Evolutionary conservation across 148 eudicot genomes (phyloP).

Genomic region (Pharnaceum exiguum): DNA sequence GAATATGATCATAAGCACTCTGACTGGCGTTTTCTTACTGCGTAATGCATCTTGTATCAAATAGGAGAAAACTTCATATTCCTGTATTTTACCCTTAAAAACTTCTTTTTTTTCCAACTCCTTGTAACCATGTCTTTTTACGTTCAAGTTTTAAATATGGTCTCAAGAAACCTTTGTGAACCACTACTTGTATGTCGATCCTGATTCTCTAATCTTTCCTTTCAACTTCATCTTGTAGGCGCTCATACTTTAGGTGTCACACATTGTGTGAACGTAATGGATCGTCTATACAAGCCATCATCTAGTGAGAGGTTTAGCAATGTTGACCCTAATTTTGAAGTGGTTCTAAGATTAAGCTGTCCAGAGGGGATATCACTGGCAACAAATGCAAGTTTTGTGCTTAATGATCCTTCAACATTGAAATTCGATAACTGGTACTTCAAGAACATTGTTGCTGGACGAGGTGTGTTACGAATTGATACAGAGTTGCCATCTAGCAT

Average conservation of each 20-base stretch:
- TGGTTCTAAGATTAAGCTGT: slow-evolving; percentile 16
- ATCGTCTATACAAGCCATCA: slow-evolving; percentile 22
- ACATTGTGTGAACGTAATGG: slow-evolving; percentile 25
- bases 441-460: slow-evolving; percentile 21
- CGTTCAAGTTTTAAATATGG: too few relatives aligned
- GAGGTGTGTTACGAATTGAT: slow-evolving; percentile 25
- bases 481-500: slow-evolving; percentile 17
- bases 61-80: too few relatives aligned
- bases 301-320: not conserved
- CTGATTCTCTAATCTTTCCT: not conserved
- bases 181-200: not conserved
- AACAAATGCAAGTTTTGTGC: slow-evolving; percentile 19
- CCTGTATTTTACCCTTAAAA: too few relatives aligned
- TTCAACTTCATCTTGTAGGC: slow-evolving; percentile 18
- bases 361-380: slow-evolving; percentile 11
- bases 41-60: too few relatives aligned
- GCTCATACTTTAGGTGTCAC: slow-evolving; percentile 30
- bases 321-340: slow-evolving; percentile 17
- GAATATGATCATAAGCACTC: too few relatives aligned
- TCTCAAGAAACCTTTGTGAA: too few relatives aligned
- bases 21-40: too few relatives aligned
- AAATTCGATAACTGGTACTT: slow-evolving; percentile 24
- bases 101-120: too few relatives aligned
- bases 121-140: too few relatives aligned
- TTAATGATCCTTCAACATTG: slow-evolving; percentile 26